A percentile compares a stretch with the other conserved stretches of the same genome.
These are phyloP conservation scores for Rhododendron henanense DNA, from an alignment of 148 eudicot genomes.

Conservation along the genomic window DNA sequence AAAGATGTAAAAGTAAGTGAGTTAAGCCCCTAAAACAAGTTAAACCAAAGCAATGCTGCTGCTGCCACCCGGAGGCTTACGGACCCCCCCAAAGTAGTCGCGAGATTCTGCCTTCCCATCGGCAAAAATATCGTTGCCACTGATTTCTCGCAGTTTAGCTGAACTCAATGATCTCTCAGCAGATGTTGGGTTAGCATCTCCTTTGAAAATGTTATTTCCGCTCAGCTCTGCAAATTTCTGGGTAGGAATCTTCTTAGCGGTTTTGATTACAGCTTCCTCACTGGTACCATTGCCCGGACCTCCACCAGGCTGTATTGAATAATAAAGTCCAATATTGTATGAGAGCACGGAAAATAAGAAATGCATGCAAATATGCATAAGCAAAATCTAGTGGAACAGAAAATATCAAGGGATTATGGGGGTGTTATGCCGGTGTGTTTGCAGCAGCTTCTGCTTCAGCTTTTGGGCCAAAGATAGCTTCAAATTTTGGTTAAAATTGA, in stretches of 20 bases:
- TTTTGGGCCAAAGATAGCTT: neutral
- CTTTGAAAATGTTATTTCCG: slow-evolving; percentile 86
- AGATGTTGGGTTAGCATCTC: slow-evolving; percentile 43
- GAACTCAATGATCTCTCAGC: slow-evolving; percentile 73
- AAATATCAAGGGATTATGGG: neutral
- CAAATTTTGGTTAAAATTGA: neutral
- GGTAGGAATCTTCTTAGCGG: slow-evolving; percentile 76
- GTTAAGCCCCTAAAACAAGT: slow-evolving; percentile 34
- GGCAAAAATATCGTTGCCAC: slow-evolving; percentile 79
- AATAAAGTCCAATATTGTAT: neutral
- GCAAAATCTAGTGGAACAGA: neutral
- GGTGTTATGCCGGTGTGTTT: neutral
- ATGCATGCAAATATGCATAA: neutral
- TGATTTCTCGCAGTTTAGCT: slow-evolving; percentile 86
- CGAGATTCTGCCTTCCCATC: slow-evolving; percentile 87
- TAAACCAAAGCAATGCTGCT: slow-evolving; percentile 93
- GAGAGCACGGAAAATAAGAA: neutral
- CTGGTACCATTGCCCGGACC: slow-evolving; percentile 27
- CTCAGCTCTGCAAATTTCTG: slow-evolving; percentile 80
- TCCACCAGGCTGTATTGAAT: slow-evolving; percentile 23
- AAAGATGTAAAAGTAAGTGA: slow-evolving; percentile 17
- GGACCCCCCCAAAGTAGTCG: slow-evolving; percentile 83
- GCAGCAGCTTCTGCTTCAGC: neutral
- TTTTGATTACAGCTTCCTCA: slow-evolving; percentile 56
- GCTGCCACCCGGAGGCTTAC: slow-evolving; percentile 97